Conservation (phyloP, 148 eudicot genomes). For the Fagopyrum tataricum region DNA sequence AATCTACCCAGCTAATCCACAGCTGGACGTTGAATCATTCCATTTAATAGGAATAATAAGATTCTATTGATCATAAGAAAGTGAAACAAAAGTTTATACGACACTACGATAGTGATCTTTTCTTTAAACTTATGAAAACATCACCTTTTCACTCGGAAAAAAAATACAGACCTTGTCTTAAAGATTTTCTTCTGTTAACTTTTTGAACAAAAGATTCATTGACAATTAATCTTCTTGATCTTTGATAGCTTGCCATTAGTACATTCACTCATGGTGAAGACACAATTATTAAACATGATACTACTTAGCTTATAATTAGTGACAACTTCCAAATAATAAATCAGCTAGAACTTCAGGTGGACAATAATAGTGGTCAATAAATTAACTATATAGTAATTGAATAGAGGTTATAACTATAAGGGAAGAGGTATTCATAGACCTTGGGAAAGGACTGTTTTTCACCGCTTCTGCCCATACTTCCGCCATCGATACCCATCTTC, state of each 20-base stretch:
- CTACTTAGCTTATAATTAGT: not conserved
- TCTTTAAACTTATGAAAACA: too few species aligned
- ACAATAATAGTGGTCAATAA: not conserved
- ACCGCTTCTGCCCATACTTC: constrained; percentile 98
- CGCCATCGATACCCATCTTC: constrained; percentile 98
- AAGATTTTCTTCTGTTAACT: not conserved
- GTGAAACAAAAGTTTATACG: not conserved
- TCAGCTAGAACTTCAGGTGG: not conserved
- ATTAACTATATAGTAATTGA: too few species aligned
- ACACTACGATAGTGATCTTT: not conserved
- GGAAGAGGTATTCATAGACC: constrained; percentile 27
- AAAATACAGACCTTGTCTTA: not conserved
- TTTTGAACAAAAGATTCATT: not conserved
- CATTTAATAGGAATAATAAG: not conserved
- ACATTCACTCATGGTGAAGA: not conserved
- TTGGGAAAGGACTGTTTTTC: constrained; percentile 94
- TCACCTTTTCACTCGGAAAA: too few species aligned
- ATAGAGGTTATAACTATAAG: not conserved
- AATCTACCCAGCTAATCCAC: not conserved
- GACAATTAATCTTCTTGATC: not conserved
- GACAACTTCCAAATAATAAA: not conserved
- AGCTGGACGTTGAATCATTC: not conserved
- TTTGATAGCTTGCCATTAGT: not conserved
- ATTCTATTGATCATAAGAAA: not conserved
- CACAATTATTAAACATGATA: not conserved